Evolutionary conservation across 2,329 filamentous ascomycete genomes (phyloP).

Genomic region (Chrysoporthe deuterocubensis): DNA sequence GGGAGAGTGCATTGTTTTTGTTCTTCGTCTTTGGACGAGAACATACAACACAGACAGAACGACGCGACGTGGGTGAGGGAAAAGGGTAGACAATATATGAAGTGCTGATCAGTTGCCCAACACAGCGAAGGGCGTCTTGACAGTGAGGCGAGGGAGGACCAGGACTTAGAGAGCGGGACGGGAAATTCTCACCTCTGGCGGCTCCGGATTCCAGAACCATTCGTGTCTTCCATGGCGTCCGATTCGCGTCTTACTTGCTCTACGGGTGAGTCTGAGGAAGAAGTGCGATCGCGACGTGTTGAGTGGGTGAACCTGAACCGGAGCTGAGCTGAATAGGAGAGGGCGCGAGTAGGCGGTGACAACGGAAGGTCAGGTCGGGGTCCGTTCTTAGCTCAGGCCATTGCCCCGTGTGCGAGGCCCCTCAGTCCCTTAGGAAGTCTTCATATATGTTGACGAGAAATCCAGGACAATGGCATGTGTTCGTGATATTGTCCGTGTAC

Average conservation of each 20-base stretch:
- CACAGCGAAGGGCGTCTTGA: constrained; percentile 3
- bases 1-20: constrained; percentile 15
- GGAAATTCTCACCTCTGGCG: constrained; percentile 10
- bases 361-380: background rate
- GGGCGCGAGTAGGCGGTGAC: background rate
- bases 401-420: background rate
- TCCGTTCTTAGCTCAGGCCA: background rate
- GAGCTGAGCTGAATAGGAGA: background rate
- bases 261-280: background rate
- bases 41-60: background rate
- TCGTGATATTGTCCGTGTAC: constrained; percentile 21
- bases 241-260: constrained; percentile 5
- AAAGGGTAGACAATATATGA: background rate
- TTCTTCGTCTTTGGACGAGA: background rate
- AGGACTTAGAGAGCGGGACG: background rate
- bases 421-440: background rate
- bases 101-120: constrained; percentile 15
- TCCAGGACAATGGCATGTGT: constrained; percentile 18
- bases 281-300: background rate
- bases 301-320: background rate
- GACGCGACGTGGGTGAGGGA: background rate
- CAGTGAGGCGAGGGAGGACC: background rate
- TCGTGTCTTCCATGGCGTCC: constrained; percentile 12
- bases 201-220: background rate
- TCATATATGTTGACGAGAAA: background rate